phyloP scores from a whole-genome alignment of 192 early-diverging fungal genomes.

The Linnemannia exigua region DNA sequence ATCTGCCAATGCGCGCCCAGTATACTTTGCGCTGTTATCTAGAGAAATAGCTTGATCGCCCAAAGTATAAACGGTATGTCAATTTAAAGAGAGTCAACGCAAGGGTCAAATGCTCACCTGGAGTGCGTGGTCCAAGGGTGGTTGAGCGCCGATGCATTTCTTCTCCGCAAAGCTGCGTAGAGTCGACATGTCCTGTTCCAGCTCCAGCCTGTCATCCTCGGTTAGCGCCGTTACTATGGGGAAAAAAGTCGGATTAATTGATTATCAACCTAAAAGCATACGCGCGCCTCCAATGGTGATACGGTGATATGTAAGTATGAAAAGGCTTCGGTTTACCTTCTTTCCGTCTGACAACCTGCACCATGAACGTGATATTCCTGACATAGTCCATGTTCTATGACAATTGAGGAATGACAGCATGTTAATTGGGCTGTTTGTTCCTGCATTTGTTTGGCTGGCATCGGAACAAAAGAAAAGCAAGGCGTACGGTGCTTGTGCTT shows the following conservation, averaged over 20 bases:
- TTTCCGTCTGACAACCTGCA: slow-evolving; percentile 26
- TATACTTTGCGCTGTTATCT: no score
- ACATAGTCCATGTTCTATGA: slow-evolving; percentile 25
- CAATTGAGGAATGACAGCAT: neutral
- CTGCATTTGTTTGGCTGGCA: neutral
- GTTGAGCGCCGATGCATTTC: slow-evolving; percentile 12
- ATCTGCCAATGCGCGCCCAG: neutral
- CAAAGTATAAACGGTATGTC: no score
- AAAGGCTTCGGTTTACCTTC: slow-evolving; percentile 11
- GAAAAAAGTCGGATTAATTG: neutral
- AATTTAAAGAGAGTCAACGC: no score
- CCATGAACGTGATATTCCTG: slow-evolving; percentile 28
- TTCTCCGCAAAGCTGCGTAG: slow-evolving; percentile 34
- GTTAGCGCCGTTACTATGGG: slow-evolving; percentile 25
- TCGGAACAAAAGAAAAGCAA: neutral
- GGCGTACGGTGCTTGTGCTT: slow-evolving; percentile 5
- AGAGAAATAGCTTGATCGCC: no score
- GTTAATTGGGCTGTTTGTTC: neutral
- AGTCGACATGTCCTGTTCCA: slow-evolving; percentile 18
- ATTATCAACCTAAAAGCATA: neutral
- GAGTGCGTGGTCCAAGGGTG: slow-evolving; percentile 6
- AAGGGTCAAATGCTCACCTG: slow-evolving; percentile 23
- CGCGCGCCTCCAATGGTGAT: neutral
- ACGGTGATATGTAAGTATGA: neutral
- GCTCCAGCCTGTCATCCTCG: slow-evolving; percentile 31